Conservation (phyloP, 768 basidiomycete genomes). For the Suillus clintonianus region DNA sequence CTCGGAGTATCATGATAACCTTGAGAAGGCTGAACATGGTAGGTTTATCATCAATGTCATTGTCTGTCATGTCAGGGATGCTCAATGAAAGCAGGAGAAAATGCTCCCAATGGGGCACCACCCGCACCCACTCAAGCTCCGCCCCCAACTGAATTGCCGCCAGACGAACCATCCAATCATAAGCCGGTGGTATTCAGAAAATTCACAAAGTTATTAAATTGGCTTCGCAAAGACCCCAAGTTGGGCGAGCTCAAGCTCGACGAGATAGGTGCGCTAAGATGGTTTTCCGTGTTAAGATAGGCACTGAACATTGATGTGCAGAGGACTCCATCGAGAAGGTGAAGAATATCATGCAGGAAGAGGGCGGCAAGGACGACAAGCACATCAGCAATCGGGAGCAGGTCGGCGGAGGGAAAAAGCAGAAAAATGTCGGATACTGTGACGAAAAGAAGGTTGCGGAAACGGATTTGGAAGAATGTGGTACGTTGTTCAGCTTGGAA, state of each 20-base stretch:
- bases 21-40: background rate
- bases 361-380: background rate
- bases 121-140: background rate
- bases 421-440: slow-evolving; percentile 14
- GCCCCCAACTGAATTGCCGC: too few species aligned
- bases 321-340: slow-evolving; percentile 6
- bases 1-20: background rate
- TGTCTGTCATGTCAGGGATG: background rate
- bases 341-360: slow-evolving; percentile 1
- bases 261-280: background rate
- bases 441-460: slow-evolving; percentile 7
- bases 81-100: background rate
- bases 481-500: slow-evolving; percentile 1
- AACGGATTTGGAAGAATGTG: slow-evolving; percentile 8
- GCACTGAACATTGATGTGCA: background rate
- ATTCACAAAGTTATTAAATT: background rate
- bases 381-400: slow-evolving; percentile 7
- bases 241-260: background rate
- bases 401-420: slow-evolving; percentile 12
- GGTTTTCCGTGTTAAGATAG: background rate
- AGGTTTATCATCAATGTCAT: background rate
- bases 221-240: background rate
- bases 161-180: background rate
- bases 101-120: background rate
- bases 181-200: background rate